These are phyloP conservation scores for Sideroxylon spinosum DNA, from an alignment of 179 eudicot species.

Conservation along the genomic window DNA sequence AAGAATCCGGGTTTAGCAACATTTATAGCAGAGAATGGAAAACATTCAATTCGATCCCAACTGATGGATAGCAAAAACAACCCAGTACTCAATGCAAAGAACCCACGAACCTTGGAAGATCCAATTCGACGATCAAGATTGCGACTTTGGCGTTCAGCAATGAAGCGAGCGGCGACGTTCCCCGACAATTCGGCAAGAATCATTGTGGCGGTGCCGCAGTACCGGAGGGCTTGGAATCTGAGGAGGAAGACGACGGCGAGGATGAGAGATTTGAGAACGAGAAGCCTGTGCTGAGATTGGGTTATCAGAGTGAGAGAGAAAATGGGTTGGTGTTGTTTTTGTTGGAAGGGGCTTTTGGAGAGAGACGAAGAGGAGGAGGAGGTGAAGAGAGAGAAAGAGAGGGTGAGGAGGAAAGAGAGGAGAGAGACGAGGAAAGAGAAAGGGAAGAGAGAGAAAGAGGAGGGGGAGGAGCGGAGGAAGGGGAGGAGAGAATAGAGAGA, in stretches of 20 bases:
- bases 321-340: slow-evolving; percentile 28
- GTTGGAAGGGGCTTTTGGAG: slow-evolving; percentile 14
- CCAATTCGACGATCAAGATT: slow-evolving; percentile 33
- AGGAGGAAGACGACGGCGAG: slow-evolving; percentile 68
- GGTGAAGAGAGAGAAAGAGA: slow-evolving; percentile 29
- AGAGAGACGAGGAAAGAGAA: slow-evolving; percentile 76
- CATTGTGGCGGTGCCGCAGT: slow-evolving; percentile 84
- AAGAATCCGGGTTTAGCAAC: slow-evolving; percentile 41
- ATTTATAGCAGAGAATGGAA: slow-evolving; percentile 66
- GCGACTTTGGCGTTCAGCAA: slow-evolving; percentile 32
- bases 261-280: slow-evolving; percentile 50
- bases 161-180: slow-evolving; percentile 53
- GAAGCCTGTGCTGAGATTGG: slow-evolving; percentile 39
- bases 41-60: slow-evolving; percentile 89
- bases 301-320: slow-evolving; percentile 45
- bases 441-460: slow-evolving; percentile 59
- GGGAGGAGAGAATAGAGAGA: slow-evolving; percentile 65
- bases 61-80: slow-evolving; percentile 66
- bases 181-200: slow-evolving; percentile 85
- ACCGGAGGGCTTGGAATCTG: slow-evolving; percentile 80
- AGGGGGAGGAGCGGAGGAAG: slow-evolving; percentile 47
- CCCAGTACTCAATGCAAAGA: slow-evolving; percentile 50
- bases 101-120: slow-evolving; percentile 58
- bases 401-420: slow-evolving; percentile 51
- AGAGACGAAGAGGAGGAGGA: slow-evolving; percentile 27